Evolutionary conservation across 805 yeast species (phyloP).

Genomic region (Wickerhamiella siamensis): DNA sequence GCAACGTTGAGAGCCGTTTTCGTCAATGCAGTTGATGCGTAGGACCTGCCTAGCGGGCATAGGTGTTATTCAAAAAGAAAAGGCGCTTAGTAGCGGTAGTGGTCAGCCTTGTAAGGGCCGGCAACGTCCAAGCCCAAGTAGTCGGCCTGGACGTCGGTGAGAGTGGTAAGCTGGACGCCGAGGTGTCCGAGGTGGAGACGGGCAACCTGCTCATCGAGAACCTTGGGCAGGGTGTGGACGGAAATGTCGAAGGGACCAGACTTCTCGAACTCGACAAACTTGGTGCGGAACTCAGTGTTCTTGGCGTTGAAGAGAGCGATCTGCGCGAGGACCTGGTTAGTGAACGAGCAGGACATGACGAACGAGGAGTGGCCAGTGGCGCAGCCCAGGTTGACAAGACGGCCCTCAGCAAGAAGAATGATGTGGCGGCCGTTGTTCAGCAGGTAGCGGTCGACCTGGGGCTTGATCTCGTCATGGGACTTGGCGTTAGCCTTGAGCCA

Average conservation of each 20-base stretch:
- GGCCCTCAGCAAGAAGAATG: constrained; percentile 95
- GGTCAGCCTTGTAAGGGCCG: constrained; percentile 97
- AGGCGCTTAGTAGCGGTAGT: constrained; percentile 75
- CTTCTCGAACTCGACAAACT: constrained; percentile 81
- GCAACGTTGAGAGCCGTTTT: not conserved
- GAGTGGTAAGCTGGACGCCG: constrained; percentile 72
- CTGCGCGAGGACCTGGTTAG: constrained; percentile 98
- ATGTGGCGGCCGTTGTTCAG: constrained; percentile 81
- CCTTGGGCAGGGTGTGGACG: constrained; percentile 94
- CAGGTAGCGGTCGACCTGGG: constrained; percentile 96
- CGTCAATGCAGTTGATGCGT: constrained; percentile 21
- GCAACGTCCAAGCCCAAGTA: constrained; percentile 81
- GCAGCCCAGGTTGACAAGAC: constrained; percentile 98
- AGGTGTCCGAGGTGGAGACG: constrained; percentile 89
- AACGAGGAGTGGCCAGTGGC: constrained; percentile 99
- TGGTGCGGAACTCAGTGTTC: constrained; percentile 62
- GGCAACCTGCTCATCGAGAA: constrained; percentile 97
- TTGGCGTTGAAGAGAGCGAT: constrained; percentile 88
- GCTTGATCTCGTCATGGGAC: constrained; percentile 93
- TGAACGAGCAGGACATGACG: constrained; percentile 99
- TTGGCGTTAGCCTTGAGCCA: constrained; percentile 92
- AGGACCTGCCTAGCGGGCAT: constrained; percentile 6
- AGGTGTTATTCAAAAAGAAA: not conserved
- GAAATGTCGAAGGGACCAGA: constrained; percentile 82
- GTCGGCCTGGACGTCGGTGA: constrained; percentile 73